Percentiles rank a stretch among this genome's conserved stretches.
Conservation (phyloP, 2,329 filamentous ascomycete species). For the Calonectria honghensis region DNA sequence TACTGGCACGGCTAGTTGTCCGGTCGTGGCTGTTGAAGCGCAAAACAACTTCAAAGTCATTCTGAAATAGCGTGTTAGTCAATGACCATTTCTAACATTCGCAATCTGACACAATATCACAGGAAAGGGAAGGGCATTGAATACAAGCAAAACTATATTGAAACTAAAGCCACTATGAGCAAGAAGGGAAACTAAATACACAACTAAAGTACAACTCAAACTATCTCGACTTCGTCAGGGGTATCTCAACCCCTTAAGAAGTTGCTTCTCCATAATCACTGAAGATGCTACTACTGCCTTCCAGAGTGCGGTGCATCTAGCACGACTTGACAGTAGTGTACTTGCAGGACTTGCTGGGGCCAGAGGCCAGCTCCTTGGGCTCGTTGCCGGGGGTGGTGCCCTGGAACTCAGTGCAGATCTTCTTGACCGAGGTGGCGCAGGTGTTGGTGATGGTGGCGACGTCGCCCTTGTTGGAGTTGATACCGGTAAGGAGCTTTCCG, state of each 20-base stretch:
- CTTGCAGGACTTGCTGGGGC: constrained; percentile 48
- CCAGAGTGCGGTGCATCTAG: constrained; percentile 39
- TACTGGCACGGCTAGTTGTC: too few relatives aligned
- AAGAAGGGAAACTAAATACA: constrained; percentile 13
- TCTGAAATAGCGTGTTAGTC: too few relatives aligned
- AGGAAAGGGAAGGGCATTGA: too few relatives aligned
- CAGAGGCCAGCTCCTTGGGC: constrained; percentile 52
- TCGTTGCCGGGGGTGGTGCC: constrained; percentile 50
- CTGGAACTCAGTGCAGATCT: constrained; percentile 42
- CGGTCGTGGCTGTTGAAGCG: too few relatives aligned
- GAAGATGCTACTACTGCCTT: constrained; percentile 1
- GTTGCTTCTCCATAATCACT: too few relatives aligned
- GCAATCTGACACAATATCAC: background rate
- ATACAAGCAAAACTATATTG: constrained; percentile 16
- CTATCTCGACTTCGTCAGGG: background rate
- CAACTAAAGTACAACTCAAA: constrained; percentile 16
- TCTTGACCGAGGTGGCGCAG: constrained; percentile 40
- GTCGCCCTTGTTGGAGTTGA: constrained; percentile 63
- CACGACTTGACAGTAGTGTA: constrained; percentile 50
- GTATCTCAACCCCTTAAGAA: constrained; percentile 6
- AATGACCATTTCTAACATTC: background rate
- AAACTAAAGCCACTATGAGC: constrained; percentile 16
- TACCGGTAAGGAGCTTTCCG: constrained; percentile 66
- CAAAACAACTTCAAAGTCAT: too few relatives aligned
- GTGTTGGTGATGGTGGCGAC: constrained; percentile 40